Evolutionary conservation across 108 stramenopile genomes (phyloP).

Genomic region (Mediolabrus comicus): DNA sequence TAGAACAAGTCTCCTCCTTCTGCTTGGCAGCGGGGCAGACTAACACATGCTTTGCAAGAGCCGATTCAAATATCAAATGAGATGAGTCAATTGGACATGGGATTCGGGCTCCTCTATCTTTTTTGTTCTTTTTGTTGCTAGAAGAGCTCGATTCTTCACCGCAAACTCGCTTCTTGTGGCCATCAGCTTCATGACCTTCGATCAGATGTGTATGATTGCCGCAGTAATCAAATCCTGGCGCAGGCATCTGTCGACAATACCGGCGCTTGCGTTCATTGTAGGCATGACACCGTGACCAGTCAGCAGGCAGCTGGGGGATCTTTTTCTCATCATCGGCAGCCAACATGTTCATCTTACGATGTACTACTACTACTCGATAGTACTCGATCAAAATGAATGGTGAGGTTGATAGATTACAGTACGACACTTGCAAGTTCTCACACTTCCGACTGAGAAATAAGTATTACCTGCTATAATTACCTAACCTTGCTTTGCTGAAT

Average conservation of each 20-base stretch:
- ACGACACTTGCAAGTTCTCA: too few species aligned
- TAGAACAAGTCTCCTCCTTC: conserved; percentile 34
- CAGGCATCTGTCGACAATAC: conserved; percentile 66
- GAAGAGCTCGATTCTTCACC: background rate
- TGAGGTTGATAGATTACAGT: too few species aligned
- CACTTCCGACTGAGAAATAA: too few species aligned
- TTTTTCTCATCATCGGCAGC: too few species aligned
- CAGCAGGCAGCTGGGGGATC: conserved; percentile 44
- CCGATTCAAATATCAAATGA: conserved; percentile 70
- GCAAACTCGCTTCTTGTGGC: background rate
- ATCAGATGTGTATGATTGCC: conserved; percentile 40
- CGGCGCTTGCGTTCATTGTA: conserved; percentile 56
- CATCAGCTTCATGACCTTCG: conserved; percentile 34
- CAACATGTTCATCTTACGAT: too few species aligned
- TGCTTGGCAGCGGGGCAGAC: conserved; percentile 69
- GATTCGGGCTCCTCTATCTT: conserved; percentile 61
- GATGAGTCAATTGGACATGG: conserved; percentile 87
- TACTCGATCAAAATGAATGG: too few species aligned
- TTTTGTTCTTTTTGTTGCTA: background rate
- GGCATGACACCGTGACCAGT: conserved; percentile 79
- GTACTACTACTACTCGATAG: too few species aligned
- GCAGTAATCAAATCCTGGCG: conserved; percentile 39
- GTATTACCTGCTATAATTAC: too few species aligned
- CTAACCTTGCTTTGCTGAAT: too few species aligned
- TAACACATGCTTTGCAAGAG: conserved; percentile 55